Evolutionary conservation across 306 rosid species (phyloP).

Genomic region (Ammopiptanthus mongolicus): DNA sequence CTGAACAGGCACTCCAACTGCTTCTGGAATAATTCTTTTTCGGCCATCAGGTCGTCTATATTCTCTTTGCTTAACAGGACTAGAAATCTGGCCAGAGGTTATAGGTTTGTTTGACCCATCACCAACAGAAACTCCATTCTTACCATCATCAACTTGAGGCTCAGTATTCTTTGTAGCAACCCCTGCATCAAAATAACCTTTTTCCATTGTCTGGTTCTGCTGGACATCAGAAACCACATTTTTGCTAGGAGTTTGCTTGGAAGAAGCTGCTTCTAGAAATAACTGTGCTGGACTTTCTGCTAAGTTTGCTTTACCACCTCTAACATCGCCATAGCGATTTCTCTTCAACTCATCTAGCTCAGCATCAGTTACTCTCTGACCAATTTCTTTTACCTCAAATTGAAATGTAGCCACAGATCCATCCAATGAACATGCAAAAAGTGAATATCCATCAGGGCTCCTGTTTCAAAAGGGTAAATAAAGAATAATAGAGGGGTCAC

Average conservation of each 20-base stretch:
- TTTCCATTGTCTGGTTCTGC: slow-evolving; percentile 45
- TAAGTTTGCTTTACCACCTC: slow-evolving; percentile 77
- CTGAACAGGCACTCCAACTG: slow-evolving; percentile 80
- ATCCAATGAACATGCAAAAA: slow-evolving; percentile 95
- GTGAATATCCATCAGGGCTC: slow-evolving; percentile 98
- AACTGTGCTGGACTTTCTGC: slow-evolving; percentile 94
- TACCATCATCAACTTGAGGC: slow-evolving; percentile 54
- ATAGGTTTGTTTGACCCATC: slow-evolving; percentile 55
- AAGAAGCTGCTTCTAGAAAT: slow-evolving; percentile 90
- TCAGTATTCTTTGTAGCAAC: slow-evolving; percentile 45
- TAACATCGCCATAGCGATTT: slow-evolving; percentile 90
- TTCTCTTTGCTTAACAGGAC: slow-evolving; percentile 96
- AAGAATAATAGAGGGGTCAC: slow-evolving; percentile 3
- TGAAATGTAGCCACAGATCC: slow-evolving; percentile 87
- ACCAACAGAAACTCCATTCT: slow-evolving; percentile 49
- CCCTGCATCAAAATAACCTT: slow-evolving; percentile 42
- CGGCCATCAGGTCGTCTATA: slow-evolving; percentile 96
- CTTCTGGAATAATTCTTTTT: slow-evolving; percentile 96
- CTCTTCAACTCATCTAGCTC: slow-evolving; percentile 88
- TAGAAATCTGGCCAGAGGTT: slow-evolving; percentile 53
- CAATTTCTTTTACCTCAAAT: slow-evolving; percentile 89
- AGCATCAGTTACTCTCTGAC: slow-evolving; percentile 63
- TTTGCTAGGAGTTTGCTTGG: slow-evolving; percentile 61
- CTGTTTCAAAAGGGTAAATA: slow-evolving; percentile 45
- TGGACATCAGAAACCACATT: slow-evolving; percentile 57